Evolutionary conservation across 2,329 filamentous ascomycete species (phyloP), one percentile per base, ranked within the genome.

Genomic region (Huntiella omanensis): DNA sequence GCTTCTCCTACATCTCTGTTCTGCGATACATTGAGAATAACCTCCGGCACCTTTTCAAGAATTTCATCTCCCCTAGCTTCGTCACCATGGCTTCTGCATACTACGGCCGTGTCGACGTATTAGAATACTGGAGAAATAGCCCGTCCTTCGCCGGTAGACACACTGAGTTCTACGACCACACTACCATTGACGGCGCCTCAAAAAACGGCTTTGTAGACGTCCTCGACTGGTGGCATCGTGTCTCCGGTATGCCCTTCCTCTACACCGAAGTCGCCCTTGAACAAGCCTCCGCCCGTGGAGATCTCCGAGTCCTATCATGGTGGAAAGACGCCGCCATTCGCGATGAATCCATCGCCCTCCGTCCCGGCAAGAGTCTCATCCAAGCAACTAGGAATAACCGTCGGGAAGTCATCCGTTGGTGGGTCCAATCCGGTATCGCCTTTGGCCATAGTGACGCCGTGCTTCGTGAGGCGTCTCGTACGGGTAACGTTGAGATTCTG

Each of bases 101-200:
- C 52, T 95, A 91, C 58, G 84, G 83, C 40, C 80, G 83, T 44
- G 77, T 76, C 1, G 82, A 86, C 50, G 82, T 96, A 32, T 67
- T 96, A 6, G 83, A 91, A 52, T 95, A 87, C 74, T 96, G 88
- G 88, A 77, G 78, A 43, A 81, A 80, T 32, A 87, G 83, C 11
- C 76, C 79, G 0, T 83, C 79, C 10, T 88, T 94, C 52, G 68
- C 85, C 2, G 83, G 82, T 50, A 87, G 88, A 57, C 83, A 92
- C 56, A 46, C 49, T 2, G 48, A 48, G n/a, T 55, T 58, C 37
- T 94, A 95, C 59, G 81, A 82, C 44, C 67, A 73, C 35, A 85
- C 93, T 59, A 83, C 86, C 8, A 70, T 96, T 19, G 86, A 96
- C 57, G 82, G 82, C 28, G 88, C 88, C 5, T 92, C 83, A 1